phyloP scores from a whole-genome alignment of 495 filamentous ascomycete genomes.

The Aspergillus conjunctus region DNA sequence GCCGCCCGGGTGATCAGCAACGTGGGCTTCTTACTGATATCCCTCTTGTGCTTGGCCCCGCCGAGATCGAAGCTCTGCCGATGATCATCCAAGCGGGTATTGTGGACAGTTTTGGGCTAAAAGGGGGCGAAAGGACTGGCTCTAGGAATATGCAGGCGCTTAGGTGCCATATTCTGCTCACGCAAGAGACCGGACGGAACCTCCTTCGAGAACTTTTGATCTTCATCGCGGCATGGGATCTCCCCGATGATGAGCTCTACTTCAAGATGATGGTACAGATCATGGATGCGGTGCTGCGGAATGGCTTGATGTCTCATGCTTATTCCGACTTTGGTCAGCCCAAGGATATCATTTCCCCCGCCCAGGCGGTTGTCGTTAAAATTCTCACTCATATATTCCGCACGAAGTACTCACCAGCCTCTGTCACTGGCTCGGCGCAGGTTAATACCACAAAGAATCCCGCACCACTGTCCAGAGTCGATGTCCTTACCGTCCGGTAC shows the following conservation, averaged over 20 bases:
- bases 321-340: conserved; percentile 88
- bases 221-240: conserved; percentile 95
- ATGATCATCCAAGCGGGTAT: conserved; percentile 95
- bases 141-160: conserved; percentile 80
- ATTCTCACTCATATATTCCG: conserved; percentile 88
- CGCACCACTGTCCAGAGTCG: conserved; percentile 50
- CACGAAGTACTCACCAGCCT: conserved; percentile 61
- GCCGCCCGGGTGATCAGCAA: conserved; percentile 79
- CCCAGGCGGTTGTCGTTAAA: conserved; percentile 88
- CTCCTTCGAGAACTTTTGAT: conserved; percentile 87
- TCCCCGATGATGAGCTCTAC: conserved; percentile 85
- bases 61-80: conserved; percentile 90
- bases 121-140: conserved; percentile 56
- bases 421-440: conserved; percentile 44
- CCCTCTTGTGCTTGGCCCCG: conserved; percentile 88
- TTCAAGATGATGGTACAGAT: conserved; percentile 96
- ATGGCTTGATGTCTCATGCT: conserved; percentile 83
- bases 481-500: conserved; percentile 76
- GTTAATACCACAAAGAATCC: conserved; percentile 40
- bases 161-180: conserved; percentile 83
- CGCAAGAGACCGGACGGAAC: conserved; percentile 83
- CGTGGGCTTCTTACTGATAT: conserved; percentile 88
- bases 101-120: conserved; percentile 55
- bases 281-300: conserved; percentile 85
- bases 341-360: conserved; percentile 94